A percentile compares a stretch with the other conserved stretches of the same genome.
phyloP scores from a whole-genome alignment of 2,329 filamentous ascomycete genomes.

The Chaetothyriales sp. region DNA sequence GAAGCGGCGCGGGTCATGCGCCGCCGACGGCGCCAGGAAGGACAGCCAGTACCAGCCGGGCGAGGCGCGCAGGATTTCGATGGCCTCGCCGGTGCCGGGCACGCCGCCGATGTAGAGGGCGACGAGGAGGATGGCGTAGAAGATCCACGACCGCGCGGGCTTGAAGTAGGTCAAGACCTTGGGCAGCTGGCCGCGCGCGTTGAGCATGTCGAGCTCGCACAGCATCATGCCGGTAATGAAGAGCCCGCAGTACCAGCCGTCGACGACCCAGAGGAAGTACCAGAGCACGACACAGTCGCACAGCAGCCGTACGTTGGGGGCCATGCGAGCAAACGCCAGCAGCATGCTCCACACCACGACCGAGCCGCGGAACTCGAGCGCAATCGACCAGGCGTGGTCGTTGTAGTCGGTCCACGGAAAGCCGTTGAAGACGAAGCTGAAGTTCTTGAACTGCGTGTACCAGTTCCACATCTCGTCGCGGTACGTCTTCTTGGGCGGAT shows the following conservation, averaged over 20 bases:
- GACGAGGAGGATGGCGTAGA: slow-evolving; percentile 38
- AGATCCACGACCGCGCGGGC: slow-evolving; percentile 38
- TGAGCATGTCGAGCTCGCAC: slow-evolving; percentile 46
- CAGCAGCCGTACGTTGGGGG: slow-evolving; percentile 40
- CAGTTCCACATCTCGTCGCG: slow-evolving; percentile 11
- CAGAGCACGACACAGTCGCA: slow-evolving; percentile 41
- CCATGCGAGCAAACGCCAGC: slow-evolving; percentile 43
- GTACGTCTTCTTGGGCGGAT: slow-evolving; percentile 4
- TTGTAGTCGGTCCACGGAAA: slow-evolving; percentile 30
- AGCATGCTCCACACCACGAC: slow-evolving; percentile 15
- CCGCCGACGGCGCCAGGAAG: slow-evolving; percentile 49
- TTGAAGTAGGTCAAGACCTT: slow-evolving; percentile 33
- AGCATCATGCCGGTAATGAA: slow-evolving; percentile 50
- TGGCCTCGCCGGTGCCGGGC: slow-evolving; percentile 38
- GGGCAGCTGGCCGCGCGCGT: slow-evolving; percentile 38
- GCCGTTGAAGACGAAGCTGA: slow-evolving; percentile 52
- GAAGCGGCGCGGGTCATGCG: slow-evolving; percentile 53
- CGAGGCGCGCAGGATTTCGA: slow-evolving; percentile 38
- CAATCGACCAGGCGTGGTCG: slow-evolving; percentile 34
- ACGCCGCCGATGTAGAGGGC: slow-evolving; percentile 48
- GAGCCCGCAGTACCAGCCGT: slow-evolving; percentile 49
- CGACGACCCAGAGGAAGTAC: slow-evolving; percentile 56
- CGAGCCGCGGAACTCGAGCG: slow-evolving; percentile 32
- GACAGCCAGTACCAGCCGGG: slow-evolving; percentile 50
- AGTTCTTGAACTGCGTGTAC: slow-evolving; percentile 26